Evolutionary conservation across 2,329 filamentous ascomycete genomes (phyloP), one percentile per base, ranked within the genome.

Genomic region (Arthrobotrys sphaeroides): DNA sequence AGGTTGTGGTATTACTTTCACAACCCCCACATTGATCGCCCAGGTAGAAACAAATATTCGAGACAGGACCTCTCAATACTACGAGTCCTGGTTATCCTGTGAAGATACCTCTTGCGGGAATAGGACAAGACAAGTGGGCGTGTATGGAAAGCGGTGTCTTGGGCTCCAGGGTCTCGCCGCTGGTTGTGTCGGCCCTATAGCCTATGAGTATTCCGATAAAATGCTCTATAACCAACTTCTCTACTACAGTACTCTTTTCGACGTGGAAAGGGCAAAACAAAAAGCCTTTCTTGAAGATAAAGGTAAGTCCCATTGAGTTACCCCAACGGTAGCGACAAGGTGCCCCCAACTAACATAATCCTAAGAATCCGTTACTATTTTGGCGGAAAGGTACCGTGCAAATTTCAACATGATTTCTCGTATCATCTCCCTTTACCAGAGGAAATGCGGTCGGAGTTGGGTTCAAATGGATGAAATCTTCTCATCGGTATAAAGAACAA

Each of bases 191-290:
- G 95, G 95, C 18, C 88, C 88, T 57, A 98, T 99, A 94, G 85
- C 88, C 20, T 97, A 94, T 82, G 93, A 96, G 83, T 90, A 92
- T 80, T 86, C 88, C 0, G 95, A 98, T 84, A 94, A 95, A 83
- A 90, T 91, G 80, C 87, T 98, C 73, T 98, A 97, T 84, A 98
- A 96, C 82, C 95, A 99, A 83, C 86, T 99, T 42, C 84, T 98
- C 65, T 99, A 97, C 84, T 91, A 94, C 81, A 88, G 91, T 28
- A 87, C 87, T 55, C 83, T 98, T 66, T 99, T 93, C 85, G 94
- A 99, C 82, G 91, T 96, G 2, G 94, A 98, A 77, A 93, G 92
- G 83, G 91, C 91, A 12, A 88, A 88, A 78, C 80, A 80, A 49
- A 85, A 84, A 77, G 69, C 66, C 31, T 87, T 85, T 18, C 83